Evolutionary conservation across 2,329 filamentous ascomycete genomes (phyloP).

Genomic region (Alternaria panax): DNA sequence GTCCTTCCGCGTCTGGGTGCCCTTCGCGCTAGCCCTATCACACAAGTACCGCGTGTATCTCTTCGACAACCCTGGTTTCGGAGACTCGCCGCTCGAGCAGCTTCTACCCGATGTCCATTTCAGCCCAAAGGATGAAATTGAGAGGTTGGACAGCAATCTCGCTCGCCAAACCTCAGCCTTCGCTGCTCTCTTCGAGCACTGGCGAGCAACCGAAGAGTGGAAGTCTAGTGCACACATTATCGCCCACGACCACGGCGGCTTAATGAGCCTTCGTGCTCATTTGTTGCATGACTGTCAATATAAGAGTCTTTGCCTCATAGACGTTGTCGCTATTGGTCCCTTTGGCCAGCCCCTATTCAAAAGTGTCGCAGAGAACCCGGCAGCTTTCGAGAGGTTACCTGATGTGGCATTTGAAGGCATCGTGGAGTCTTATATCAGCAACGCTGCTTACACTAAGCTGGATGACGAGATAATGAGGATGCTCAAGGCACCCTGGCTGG

Average conservation of each 20-base stretch:
- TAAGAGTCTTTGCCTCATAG: slow-evolving; percentile 27
- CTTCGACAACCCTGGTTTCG: slow-evolving; percentile 33
- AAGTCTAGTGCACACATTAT: slow-evolving; percentile 23
- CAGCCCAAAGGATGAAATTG: slow-evolving; percentile 3
- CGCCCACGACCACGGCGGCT: slow-evolving; percentile 29
- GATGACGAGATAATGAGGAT: slow-evolving; percentile 11
- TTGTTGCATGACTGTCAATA: slow-evolving; percentile 25
- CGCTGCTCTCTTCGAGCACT: slow-evolving; percentile 24
- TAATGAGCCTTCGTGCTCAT: slow-evolving; percentile 31
- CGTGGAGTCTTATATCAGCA: slow-evolving; percentile 28
- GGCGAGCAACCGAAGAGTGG: slow-evolving; percentile 16
- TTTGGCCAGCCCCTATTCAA: slow-evolving; percentile 31
- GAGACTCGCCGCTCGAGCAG: slow-evolving; percentile 22
- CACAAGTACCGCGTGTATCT: slow-evolving; percentile 26
- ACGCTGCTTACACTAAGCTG: slow-evolving; percentile 21
- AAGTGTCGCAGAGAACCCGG: slow-evolving; percentile 19
- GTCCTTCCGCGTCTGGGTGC: slow-evolving; percentile 28
- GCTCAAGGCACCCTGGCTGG: slow-evolving; percentile 26
- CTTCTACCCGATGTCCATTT: neutral
- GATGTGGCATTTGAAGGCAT: slow-evolving; percentile 29
- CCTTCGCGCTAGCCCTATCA: slow-evolving; percentile 25
- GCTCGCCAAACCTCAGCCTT: slow-evolving; percentile 27
- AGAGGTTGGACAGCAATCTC: slow-evolving; percentile 23
- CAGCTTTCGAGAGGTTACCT: slow-evolving; percentile 20
- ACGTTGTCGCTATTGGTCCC: slow-evolving; percentile 31